These are phyloP conservation scores for Citrus australasica DNA, from an alignment of 345 rosid genomes.

Conservation along the genomic window DNA sequence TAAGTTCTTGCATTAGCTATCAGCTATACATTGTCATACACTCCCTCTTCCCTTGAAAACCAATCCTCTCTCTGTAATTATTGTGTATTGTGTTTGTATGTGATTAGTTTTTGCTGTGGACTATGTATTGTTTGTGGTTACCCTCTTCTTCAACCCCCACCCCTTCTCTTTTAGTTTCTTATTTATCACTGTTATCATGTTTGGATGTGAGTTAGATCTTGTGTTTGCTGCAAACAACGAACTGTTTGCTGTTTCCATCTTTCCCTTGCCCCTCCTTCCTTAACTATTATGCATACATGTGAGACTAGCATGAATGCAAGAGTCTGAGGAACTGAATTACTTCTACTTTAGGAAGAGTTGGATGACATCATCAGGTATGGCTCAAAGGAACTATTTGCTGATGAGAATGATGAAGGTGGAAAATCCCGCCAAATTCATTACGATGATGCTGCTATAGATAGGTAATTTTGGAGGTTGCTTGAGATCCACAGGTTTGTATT, in stretches of 20 bases:
- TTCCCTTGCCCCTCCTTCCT: background rate
- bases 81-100: background rate
- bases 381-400: constrained; percentile 94
- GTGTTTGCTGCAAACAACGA: background rate
- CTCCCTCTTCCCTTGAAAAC: background rate
- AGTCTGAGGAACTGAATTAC: constrained; percentile 1
- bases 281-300: background rate
- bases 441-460: constrained; percentile 90
- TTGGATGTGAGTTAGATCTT: background rate
- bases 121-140: background rate
- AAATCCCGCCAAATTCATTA: constrained; percentile 98
- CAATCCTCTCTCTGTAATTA: background rate
- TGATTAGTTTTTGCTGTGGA: background rate
- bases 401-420: constrained; percentile 92
- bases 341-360: constrained; percentile 72
- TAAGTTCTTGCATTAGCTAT: background rate
- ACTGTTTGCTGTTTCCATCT: background rate
- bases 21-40: too few relatives aligned
- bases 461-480: constrained; percentile 39
- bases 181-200: background rate
- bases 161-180: background rate
- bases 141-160: background rate
- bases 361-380: constrained; percentile 99
- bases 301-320: background rate
- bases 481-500: background rate